Evolutionary conservation across 2,329 filamentous ascomycete genomes (phyloP).

Genomic region (Dendrostoma leiphaemia): DNA sequence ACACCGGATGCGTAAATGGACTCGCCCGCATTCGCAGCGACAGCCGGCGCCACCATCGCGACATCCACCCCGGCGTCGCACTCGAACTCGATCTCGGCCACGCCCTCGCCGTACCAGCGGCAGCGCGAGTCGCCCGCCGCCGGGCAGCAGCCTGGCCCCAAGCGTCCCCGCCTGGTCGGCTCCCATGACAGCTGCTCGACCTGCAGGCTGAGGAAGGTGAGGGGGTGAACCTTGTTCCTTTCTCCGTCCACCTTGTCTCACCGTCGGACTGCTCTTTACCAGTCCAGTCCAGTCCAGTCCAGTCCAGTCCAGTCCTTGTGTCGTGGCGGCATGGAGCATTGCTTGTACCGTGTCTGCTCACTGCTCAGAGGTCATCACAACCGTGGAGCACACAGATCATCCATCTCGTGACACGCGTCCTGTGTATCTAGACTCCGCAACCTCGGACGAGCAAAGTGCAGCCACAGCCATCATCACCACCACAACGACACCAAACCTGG

Average conservation of each 20-base stretch:
- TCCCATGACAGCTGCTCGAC: constrained; percentile 6
- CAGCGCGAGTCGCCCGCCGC: background rate
- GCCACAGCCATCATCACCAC: background rate
- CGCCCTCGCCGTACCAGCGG: background rate
- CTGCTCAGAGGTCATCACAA: no score
- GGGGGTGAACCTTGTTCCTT: background rate
- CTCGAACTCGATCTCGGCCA: background rate
- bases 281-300: no score
- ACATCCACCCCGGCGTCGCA: background rate
- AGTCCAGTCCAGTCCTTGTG: no score
- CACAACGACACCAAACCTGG: no score
- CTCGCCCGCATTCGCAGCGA: constrained; percentile 2
- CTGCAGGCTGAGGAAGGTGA: constrained; percentile 18
- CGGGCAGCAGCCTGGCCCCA: background rate
- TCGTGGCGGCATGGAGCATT: no score
- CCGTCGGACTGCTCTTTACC: no score
- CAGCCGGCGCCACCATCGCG: constrained; percentile 5
- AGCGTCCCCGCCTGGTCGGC: background rate
- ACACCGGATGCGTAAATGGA: constrained; percentile 1
- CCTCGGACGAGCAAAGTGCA: no score
- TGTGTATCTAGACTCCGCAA: no score
- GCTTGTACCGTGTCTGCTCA: no score
- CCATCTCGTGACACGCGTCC: no score
- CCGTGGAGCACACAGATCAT: no score
- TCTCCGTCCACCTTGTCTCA: no score